Conservation (phyloP, 257 asterid genomes). For the Gentiana macrophylla region DNA sequence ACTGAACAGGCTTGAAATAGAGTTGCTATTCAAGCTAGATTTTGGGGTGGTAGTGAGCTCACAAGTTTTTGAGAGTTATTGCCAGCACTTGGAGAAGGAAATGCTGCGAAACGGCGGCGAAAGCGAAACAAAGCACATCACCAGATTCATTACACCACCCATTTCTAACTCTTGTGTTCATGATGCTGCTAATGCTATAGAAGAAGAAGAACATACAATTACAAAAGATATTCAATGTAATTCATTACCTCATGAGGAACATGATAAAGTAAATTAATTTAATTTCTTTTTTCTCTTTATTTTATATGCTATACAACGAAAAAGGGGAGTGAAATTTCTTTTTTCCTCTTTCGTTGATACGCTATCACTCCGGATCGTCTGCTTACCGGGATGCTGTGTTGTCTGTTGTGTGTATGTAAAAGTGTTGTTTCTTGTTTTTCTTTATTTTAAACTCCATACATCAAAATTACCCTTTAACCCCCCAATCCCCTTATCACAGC, state of each 20-base stretch:
- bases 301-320: too few species aligned
- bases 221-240: slow-evolving; percentile 9
- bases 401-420: too few species aligned
- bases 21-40: slow-evolving; percentile 64
- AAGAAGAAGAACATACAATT: slow-evolving; percentile 19
- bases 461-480: too few species aligned
- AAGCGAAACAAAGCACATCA: not conserved
- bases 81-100: slow-evolving; percentile 79
- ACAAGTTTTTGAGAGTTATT: slow-evolving; percentile 60
- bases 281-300: too few species aligned
- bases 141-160: slow-evolving; percentile 14
- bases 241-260: slow-evolving; percentile 27
- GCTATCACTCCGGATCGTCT: too few species aligned
- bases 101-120: slow-evolving; percentile 28
- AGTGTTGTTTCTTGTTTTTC: too few species aligned
- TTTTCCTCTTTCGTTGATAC: too few species aligned
- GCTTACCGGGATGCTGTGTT: too few species aligned
- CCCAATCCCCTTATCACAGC: too few species aligned
- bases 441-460: too few species aligned
- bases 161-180: slow-evolving; percentile 28
- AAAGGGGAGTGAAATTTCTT: too few species aligned
- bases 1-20: slow-evolving; percentile 60
- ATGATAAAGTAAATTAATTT: too few species aligned
- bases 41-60: slow-evolving; percentile 57
- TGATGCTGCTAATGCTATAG: slow-evolving; percentile 52